Percentiles rank a stretch among this genome's conserved stretches.
phyloP scores from a whole-genome alignment of 768 basidiomycete genomes.

The Tremella yokohamensis region DNA sequence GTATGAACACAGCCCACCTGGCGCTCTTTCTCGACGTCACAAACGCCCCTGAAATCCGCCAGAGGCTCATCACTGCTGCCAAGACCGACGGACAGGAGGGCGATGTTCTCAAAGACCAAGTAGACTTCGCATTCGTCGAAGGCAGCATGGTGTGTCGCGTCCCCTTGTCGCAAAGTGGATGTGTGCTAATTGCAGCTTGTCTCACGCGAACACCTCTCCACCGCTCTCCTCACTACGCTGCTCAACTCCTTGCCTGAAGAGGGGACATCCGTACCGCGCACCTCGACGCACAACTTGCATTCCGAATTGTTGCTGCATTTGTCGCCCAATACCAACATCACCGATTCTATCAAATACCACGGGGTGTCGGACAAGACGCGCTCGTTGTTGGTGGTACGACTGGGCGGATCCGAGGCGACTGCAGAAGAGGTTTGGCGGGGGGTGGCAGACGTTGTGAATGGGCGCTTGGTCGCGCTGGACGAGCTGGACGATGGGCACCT shows the following conservation, averaged over 20 bases:
- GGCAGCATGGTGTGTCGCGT: constrained; percentile 66
- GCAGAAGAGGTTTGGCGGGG: constrained; percentile 51
- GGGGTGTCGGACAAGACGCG: constrained; percentile 69
- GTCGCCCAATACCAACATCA: constrained; percentile 85
- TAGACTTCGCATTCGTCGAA: constrained; percentile 89
- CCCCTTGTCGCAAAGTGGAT: not conserved
- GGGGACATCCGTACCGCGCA: constrained; percentile 52
- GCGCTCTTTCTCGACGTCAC: constrained; percentile 66
- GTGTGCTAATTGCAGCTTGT: constrained; percentile 61
- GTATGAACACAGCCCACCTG: constrained; percentile 55
- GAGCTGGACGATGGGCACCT: constrained; percentile 51
- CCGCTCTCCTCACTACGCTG: constrained; percentile 51
- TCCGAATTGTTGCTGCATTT: constrained; percentile 85
- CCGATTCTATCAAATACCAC: constrained; percentile 79
- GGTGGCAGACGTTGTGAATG: constrained; percentile 64
- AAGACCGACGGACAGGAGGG: constrained; percentile 60
- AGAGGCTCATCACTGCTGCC: constrained; percentile 69
- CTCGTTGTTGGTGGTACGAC: constrained; percentile 68
- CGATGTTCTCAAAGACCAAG: constrained; percentile 65
- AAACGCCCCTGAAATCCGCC: constrained; percentile 62
- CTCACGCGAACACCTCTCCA: constrained; percentile 73
- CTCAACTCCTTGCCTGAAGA: constrained; percentile 59
- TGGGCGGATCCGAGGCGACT: constrained; percentile 54
- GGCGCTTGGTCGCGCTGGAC: constrained; percentile 57
- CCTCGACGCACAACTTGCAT: constrained; percentile 82